Percentiles rank a stretch among this genome's conserved stretches.
These are phyloP conservation scores for Daedaleopsis sinensis DNA, from an alignment of 768 basidiomycete species.

Conservation along the genomic window DNA sequence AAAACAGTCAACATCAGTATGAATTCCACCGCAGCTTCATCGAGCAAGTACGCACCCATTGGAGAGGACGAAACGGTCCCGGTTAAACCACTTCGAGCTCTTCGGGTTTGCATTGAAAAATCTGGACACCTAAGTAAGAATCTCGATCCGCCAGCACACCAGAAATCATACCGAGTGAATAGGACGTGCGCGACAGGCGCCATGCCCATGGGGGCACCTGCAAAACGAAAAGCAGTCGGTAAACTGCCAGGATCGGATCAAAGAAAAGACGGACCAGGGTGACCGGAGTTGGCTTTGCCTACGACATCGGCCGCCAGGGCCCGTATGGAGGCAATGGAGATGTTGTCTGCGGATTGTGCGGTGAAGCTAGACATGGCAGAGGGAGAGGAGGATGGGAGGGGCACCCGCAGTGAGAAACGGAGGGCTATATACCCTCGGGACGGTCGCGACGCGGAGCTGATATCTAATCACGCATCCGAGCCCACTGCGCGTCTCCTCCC, in stretches of 20 bases:
- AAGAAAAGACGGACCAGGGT: constrained; percentile 62
- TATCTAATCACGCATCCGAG: constrained; percentile 23
- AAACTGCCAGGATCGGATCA: constrained; percentile 2
- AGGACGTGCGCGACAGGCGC: constrained; percentile 82
- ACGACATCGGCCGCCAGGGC: constrained; percentile 78
- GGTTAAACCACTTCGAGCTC: constrained; percentile 92
- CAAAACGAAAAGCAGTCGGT: constrained; percentile 9
- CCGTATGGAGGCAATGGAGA: constrained; percentile 73
- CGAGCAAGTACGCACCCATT: constrained; percentile 67
- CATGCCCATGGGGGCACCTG: constrained; percentile 95
- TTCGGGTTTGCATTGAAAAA: constrained; percentile 90
- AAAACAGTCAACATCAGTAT: neutral
- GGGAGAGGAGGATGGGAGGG: constrained; percentile 17
- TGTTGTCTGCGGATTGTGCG: constrained; percentile 48
- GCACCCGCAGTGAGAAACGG: constrained; percentile 14
- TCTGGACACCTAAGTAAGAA: constrained; percentile 41
- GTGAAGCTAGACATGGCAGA: constrained; percentile 44
- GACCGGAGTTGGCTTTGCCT: constrained; percentile 90
- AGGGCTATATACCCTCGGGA: constrained; percentile 8
- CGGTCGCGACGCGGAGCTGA: constrained; percentile 14
- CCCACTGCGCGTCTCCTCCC: constrained; percentile 3
- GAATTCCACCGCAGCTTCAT: no score
- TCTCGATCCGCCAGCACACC: neutral
- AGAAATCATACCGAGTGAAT: constrained; percentile 63
- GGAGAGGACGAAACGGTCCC: constrained; percentile 95